These are phyloP conservation scores for Trametes meyenii DNA, from an alignment of 768 basidiomycete genomes.

Conservation along the genomic window DNA sequence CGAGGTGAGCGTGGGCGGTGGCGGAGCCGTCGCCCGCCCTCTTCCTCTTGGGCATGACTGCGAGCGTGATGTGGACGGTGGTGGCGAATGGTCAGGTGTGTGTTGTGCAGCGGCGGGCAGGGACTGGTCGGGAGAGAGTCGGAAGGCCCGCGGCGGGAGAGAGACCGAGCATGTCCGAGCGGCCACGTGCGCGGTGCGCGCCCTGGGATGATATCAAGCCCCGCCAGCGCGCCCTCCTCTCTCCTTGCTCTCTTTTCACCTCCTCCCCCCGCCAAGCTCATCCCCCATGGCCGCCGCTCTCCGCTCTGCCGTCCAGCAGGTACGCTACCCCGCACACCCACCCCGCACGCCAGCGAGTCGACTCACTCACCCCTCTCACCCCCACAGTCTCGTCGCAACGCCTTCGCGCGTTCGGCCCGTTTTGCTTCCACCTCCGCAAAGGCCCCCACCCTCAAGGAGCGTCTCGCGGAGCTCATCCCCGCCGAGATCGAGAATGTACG, in stretches of 20 bases:
- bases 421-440: constrained; percentile 69
- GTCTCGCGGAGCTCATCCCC: constrained; percentile 92
- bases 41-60: constrained; percentile 36
- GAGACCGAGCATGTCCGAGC: constrained; percentile 22
- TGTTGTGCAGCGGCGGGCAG: neutral
- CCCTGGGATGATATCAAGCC: constrained; percentile 25
- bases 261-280: constrained; percentile 2
- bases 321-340: constrained; percentile 36
- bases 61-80: neutral
- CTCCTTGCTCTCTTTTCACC: constrained; percentile 8
- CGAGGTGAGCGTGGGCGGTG: constrained; percentile 3
- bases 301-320: constrained; percentile 40
- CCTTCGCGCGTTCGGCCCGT: constrained; percentile 53
- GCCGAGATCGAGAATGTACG: constrained; percentile 74
- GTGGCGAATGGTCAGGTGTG: neutral
- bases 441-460: constrained; percentile 84
- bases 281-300: constrained; percentile 34
- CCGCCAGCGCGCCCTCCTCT: constrained; percentile 17
- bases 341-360: neutral
- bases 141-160: constrained; percentile 12
- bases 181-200: constrained; percentile 24
- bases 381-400: constrained; percentile 52
- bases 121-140: constrained; percentile 3
- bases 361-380: constrained; percentile 8
- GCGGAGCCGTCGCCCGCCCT: constrained; percentile 16